Percentiles rank a stretch among this genome's conserved stretches.
Conservation (phyloP, 108 stramenopile genomes). For the Nitzschia inconspicua region DNA sequence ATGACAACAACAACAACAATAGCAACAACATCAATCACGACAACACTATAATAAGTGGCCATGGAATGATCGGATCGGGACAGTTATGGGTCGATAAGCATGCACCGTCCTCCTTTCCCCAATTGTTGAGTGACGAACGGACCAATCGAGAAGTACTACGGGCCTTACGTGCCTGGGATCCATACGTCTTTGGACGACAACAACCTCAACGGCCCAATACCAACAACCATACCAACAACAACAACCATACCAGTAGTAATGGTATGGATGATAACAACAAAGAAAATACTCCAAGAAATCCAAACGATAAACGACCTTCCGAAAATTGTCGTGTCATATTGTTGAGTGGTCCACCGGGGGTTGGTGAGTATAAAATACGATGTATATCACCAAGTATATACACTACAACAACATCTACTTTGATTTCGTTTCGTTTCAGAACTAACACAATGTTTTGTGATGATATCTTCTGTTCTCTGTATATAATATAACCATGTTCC, state of each 20-base stretch:
- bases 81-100: conserved; percentile 92
- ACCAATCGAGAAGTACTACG: conserved; percentile 93
- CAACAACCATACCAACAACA: neutral
- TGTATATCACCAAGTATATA: too few relatives aligned
- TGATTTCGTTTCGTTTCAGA: neutral
- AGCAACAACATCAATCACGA: neutral
- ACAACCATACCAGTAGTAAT: neutral
- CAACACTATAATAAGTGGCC: too few relatives aligned
- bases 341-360: conserved; percentile 89
- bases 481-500: neutral
- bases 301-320: conserved; percentile 68
- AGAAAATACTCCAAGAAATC: neutral
- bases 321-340: conserved; percentile 76
- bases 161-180: conserved; percentile 90
- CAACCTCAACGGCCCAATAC: conserved; percentile 55
- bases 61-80: neutral
- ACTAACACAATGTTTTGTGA: neutral
- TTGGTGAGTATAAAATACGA: conserved; percentile 43
- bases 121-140: conserved; percentile 90
- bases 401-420: too few relatives aligned
- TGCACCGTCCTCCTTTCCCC: conserved; percentile 82
- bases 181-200: conserved; percentile 86
- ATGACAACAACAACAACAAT: neutral
- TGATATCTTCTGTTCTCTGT: neutral
- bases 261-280: conserved; percentile 8